Evolutionary conservation across 768 basidiomycete species (phyloP), one percentile per base, ranked within the genome.

Genomic region (Hebeloma cylindrosporum): DNA sequence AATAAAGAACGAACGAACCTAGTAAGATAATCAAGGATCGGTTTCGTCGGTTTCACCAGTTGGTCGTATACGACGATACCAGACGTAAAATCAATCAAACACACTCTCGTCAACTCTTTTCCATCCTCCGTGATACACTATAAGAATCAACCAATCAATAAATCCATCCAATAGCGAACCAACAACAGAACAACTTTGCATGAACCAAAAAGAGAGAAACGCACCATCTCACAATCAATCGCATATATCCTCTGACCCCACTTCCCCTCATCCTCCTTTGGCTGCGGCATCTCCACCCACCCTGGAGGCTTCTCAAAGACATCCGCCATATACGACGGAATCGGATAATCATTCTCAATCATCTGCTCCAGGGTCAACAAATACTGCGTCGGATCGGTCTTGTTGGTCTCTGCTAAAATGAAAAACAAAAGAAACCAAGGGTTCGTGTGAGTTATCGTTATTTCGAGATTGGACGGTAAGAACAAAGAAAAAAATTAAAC

Each of bases 181-280:
- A 29, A 29, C 33, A 8, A 34, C 0, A 45, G 27, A 45, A 39
- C 43, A 43, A 34, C 36, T 25, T 2, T 1, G 2, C 22, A 2
- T 2, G 17, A n/a, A 32, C n/a, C 11, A 4, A 14, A 25, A 13
- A 38, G 37, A 13, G 8, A 23, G n/a, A 13, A 7, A 58, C 79
- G 41, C 48, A 91, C 94, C 95, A 97, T 97, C 64, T 97, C 95
- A 63, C 95, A 98, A 72, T 99, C 95, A 35, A 99, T 78, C 0
- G 91, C 90, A 43, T 88, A 83, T 18, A 95, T 77, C 47, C 69
- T 73, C 3, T 76, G 71, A 32, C 69, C 71, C 4, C 74, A 69
- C 22, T 58, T 65, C 26, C 43, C 40, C 14, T 66, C 57, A 31
- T 38, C 60, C 40, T 43, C 58, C 17, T 59, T 60, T 2, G 64